These are phyloP conservation scores for Mycothermus thermophilus DNA, from an alignment of 495 filamentous ascomycete genomes.

Conservation along the genomic window DNA sequence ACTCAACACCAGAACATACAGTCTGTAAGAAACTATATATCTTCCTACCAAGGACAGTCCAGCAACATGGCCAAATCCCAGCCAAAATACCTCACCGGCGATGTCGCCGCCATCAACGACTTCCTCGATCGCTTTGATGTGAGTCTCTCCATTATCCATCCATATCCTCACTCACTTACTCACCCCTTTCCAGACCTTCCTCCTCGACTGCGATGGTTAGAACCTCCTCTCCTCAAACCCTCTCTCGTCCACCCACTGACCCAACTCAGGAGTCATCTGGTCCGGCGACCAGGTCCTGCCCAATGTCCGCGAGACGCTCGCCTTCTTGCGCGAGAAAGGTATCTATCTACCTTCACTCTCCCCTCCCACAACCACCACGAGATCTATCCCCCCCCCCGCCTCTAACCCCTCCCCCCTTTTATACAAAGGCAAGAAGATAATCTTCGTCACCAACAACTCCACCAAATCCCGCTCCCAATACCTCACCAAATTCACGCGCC, in stretches of 20 bases:
- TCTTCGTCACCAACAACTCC: constrained; percentile 98
- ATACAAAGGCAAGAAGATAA: constrained; percentile 80
- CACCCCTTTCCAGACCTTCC: constrained; percentile 51
- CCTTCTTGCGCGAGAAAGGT: constrained; percentile 70
- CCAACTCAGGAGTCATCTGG: constrained; percentile 76
- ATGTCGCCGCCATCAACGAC: constrained; percentile 55
- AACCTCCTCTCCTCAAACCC: no score
- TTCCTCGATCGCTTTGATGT: constrained; percentile 91
- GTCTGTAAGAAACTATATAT: no score
- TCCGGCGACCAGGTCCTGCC: constrained; percentile 82
- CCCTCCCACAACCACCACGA: no score
- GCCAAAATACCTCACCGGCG: constrained; percentile 69
- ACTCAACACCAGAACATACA: no score
- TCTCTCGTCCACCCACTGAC: no score
- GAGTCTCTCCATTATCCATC: constrained; percentile 24
- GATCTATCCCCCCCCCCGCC: not conserved
- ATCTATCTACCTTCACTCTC: not conserved
- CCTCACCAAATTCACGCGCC: constrained; percentile 69
- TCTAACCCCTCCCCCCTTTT: not conserved
- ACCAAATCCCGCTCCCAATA: constrained; percentile 91
- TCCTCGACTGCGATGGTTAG: constrained; percentile 96
- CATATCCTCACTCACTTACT: not conserved
- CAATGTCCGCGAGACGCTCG: constrained; percentile 67
- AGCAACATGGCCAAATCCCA: constrained; percentile 13
- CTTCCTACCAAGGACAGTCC: not conserved